Evolutionary conservation across 148 eudicot genomes (phyloP).

Genomic region (Rhododendron kiyosumense): DNA sequence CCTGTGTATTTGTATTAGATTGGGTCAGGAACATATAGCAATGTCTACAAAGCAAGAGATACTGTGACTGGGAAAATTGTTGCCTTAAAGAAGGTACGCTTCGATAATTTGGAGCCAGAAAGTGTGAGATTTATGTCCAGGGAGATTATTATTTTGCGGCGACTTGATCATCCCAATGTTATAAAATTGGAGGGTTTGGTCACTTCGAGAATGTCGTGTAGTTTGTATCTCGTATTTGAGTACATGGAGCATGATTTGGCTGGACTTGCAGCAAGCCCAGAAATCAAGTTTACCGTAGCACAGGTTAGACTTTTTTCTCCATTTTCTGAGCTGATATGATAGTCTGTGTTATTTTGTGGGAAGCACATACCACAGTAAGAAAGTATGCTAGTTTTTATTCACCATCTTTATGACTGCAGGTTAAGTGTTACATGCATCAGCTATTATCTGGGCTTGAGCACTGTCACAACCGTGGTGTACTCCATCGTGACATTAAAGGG

Average conservation of each 20-base stretch:
- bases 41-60: constrained; percentile 96
- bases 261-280: constrained; percentile 93
- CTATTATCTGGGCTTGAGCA: constrained; percentile 88
- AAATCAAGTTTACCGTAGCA: constrained; percentile 73
- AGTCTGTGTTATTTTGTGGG: background rate
- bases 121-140: constrained; percentile 95
- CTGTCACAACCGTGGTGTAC: constrained; percentile 75
- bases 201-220: constrained; percentile 93
- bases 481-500: constrained; percentile 92
- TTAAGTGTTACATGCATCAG: constrained; percentile 80
- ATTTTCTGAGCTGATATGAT: background rate
- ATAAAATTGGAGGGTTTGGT: constrained; percentile 88
- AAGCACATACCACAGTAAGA: background rate
- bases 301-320: constrained; percentile 49
- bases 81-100: constrained; percentile 87
- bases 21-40: constrained; percentile 96
- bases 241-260: constrained; percentile 97
- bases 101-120: constrained; percentile 92
- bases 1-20: constrained; percentile 34
- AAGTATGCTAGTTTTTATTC: background rate
- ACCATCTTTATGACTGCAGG: constrained; percentile 32
- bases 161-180: constrained; percentile 86
- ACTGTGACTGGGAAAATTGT: constrained; percentile 73
- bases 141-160: constrained; percentile 81
- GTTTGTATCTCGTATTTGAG: constrained; percentile 88